phyloP scores from a whole-genome alignment of 1,284 basidiomycete genomes.

The Nidula niveotomentosa region DNA sequence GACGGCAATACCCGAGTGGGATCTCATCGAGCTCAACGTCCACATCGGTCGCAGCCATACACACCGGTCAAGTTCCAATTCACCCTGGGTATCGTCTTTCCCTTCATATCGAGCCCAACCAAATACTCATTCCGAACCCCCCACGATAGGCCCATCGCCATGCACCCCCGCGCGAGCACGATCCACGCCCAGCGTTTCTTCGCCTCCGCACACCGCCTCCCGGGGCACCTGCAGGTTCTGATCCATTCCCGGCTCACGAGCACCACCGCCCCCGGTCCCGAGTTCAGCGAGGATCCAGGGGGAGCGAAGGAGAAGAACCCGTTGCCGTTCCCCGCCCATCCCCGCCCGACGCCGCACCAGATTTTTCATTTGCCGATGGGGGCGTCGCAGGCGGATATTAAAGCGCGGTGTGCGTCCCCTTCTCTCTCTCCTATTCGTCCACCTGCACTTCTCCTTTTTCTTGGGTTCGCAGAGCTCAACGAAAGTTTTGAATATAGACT shows the following conservation, averaged over 20 bases:
- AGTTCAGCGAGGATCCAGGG: conserved; percentile 2
- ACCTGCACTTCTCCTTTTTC: neutral
- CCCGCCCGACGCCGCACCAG: conserved; percentile 63
- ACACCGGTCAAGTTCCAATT: too few species aligned
- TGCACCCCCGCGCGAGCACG: too few species aligned
- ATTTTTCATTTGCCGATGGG: conserved; percentile 63
- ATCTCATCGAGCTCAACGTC: too few species aligned
- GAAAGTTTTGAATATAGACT: conserved; percentile 41
- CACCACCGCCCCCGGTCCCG: conserved; percentile 3
- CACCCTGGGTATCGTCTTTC: too few species aligned
- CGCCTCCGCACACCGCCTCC: neutral
- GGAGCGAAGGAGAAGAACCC: neutral
- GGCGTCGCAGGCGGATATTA: conserved; percentile 32
- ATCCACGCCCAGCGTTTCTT: neutral
- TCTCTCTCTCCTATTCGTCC: neutral
- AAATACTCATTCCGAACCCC: too few species aligned
- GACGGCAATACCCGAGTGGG: too few species aligned
- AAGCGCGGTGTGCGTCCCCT: neutral
- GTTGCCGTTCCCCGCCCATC: conserved; percentile 51
- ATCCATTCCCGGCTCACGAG: neutral
- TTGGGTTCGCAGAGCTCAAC: neutral
- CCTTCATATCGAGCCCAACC: too few species aligned
- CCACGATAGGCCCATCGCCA: too few species aligned
- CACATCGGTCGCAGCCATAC: too few species aligned
- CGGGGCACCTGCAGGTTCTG: neutral